phyloP scores from a whole-genome alignment of 768 basidiomycete genomes.

The Suillus discolor region DNA sequence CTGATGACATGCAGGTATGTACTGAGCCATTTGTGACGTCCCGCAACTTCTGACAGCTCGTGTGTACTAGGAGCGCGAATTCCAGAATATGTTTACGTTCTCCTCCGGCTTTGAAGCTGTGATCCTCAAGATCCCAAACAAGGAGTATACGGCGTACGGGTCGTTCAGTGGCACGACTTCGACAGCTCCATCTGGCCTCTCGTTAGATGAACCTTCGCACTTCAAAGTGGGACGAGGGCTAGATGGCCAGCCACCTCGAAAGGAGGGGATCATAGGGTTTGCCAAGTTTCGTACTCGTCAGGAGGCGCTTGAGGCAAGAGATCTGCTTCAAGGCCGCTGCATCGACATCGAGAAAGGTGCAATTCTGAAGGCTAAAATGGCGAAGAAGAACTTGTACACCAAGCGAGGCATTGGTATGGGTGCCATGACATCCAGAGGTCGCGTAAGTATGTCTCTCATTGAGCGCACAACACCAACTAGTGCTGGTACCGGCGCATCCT shows the following conservation, averaged over 20 bases:
- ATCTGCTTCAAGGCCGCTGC: constrained; percentile 83
- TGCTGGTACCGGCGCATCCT: constrained; percentile 32
- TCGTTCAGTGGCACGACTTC: constrained; percentile 35
- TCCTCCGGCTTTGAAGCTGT: constrained; percentile 95
- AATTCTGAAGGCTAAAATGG: constrained; percentile 97
- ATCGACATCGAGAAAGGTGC: constrained; percentile 94
- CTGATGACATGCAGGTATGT: constrained; percentile 96
- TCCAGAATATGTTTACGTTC: constrained; percentile 99
- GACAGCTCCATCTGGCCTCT: constrained; percentile 32
- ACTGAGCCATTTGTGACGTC: constrained; percentile 11
- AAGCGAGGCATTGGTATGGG: constrained; percentile 78
- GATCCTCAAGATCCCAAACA: constrained; percentile 95
- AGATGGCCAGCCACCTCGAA: constrained; percentile 59
- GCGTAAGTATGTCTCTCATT: constrained; percentile 47
- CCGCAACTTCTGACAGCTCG: constrained; percentile 18
- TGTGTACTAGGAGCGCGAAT: constrained; percentile 92
- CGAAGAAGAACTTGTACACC: constrained; percentile 99
- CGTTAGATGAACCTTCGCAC: constrained; percentile 37
- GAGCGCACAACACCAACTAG: constrained; percentile 83
- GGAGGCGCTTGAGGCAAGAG: constrained; percentile 86
- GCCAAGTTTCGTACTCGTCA: constrained; percentile 90
- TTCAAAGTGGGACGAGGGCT: constrained; percentile 28
- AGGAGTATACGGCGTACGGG: constrained; percentile 80
- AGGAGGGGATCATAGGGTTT: constrained; percentile 98
- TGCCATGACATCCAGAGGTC: constrained; percentile 30